Conservation (phyloP, 2,329 filamentous ascomycete species). For the Fusarium sp. region DNA sequence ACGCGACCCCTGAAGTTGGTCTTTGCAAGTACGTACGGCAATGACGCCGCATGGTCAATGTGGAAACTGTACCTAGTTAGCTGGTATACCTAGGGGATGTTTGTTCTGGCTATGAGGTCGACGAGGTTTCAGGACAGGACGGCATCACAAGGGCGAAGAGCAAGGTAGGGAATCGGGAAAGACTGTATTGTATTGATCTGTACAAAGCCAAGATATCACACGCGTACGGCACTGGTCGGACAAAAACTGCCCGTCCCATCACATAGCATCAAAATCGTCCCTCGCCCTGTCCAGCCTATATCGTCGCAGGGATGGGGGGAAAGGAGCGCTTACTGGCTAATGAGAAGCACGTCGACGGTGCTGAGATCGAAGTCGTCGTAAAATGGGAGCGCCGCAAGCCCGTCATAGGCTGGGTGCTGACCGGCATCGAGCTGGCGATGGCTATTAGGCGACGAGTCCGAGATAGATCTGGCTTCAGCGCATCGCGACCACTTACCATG, state of each 20-base stretch:
- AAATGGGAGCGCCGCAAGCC: constrained; percentile 92
- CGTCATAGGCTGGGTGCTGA: constrained; percentile 96
- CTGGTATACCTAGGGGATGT: constrained; percentile 31
- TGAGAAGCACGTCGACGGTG: constrained; percentile 95
- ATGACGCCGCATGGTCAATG: constrained; percentile 97
- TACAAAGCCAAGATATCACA: constrained; percentile 51
- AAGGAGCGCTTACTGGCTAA: constrained; percentile 90
- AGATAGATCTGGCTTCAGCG: constrained; percentile 2
- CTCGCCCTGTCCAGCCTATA: constrained; percentile 50
- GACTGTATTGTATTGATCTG: constrained; percentile 59
- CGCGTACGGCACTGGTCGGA: constrained; percentile 36
- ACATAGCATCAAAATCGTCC: constrained; percentile 49
- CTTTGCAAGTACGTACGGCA: constrained; percentile 97
- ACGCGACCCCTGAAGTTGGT: constrained; percentile 97
- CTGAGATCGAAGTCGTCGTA: constrained; percentile 99
- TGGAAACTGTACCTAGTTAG: constrained; percentile 81
- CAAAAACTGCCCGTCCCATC: constrained; percentile 42
- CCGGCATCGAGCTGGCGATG: constrained; percentile 87
- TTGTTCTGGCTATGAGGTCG: constrained; percentile 28
- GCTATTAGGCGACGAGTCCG: constrained; percentile 39
- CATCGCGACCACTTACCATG: constrained; percentile 75
- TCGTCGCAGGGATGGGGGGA: constrained; percentile 38
- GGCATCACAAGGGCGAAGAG: constrained; percentile 48
- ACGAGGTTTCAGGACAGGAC: constrained; percentile 44
- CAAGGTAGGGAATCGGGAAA: constrained; percentile 45